phyloP scores from a whole-genome alignment of 2,329 filamentous ascomycete species.

The Epichloe elymi region DNA sequence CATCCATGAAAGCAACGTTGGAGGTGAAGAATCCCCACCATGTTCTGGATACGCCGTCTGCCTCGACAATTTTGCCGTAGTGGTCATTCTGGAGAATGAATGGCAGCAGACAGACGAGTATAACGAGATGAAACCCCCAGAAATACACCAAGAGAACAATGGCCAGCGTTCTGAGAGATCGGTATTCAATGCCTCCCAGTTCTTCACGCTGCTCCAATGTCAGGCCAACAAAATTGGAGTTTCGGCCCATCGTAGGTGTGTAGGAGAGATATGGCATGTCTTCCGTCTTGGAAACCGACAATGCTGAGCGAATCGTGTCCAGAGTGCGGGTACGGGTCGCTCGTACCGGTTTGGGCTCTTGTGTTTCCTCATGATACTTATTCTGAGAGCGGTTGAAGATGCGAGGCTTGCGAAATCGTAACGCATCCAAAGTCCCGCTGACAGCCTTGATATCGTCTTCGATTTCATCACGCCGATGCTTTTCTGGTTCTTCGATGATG shows the following conservation, averaged over 20 bases:
- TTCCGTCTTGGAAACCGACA: conserved; percentile 39
- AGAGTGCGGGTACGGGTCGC: conserved; percentile 35
- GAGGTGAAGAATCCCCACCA: conserved; percentile 95
- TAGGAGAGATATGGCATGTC: conserved; percentile 86
- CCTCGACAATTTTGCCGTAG: conserved; percentile 54
- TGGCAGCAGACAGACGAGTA: conserved; percentile 58
- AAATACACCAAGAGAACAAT: conserved; percentile 70
- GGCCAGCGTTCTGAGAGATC: conserved; percentile 75
- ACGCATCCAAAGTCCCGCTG: conserved; percentile 23
- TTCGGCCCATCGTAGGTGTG: conserved; percentile 82
- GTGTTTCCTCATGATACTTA: conserved; percentile 24
- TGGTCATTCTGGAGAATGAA: conserved; percentile 58
- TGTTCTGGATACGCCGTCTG: conserved; percentile 46
- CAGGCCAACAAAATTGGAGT: conserved; percentile 82
- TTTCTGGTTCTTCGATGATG: conserved; percentile 51
- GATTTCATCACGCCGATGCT: conserved; percentile 22
- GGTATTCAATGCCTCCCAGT: conserved; percentile 90
- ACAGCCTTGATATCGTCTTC: conserved; percentile 30
- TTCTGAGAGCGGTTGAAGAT: conserved; percentile 25
- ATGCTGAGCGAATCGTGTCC: conserved; percentile 42
- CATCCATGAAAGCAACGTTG: conserved; percentile 81
- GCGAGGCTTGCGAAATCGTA: conserved; percentile 32
- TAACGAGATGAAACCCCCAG: conserved; percentile 68
- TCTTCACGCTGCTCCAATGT: conserved; percentile 89
- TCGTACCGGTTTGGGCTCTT: conserved; percentile 12